Percentiles rank a stretch among this genome's conserved stretches.
Evolutionary conservation across 2,329 filamentous ascomycete species (phyloP).

Genomic region (Emmonsiellopsis sp.): DNA sequence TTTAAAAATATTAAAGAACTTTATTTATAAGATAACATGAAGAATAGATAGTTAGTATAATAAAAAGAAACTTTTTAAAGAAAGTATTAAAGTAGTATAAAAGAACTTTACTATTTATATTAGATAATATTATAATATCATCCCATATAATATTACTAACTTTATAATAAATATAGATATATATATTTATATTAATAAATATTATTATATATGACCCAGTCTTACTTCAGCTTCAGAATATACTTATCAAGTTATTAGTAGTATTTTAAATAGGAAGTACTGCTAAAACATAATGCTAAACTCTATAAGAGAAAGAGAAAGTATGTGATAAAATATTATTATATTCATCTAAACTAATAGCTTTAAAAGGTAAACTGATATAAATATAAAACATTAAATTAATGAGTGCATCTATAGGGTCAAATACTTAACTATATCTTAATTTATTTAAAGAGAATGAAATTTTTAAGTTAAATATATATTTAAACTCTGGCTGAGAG

Average conservation of each 20-base stretch:
- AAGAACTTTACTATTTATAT: not conserved
- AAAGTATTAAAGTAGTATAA: not conserved
- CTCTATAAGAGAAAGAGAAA: not conserved
- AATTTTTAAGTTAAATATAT: not conserved
- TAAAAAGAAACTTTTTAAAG: not conserved
- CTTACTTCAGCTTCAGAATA: not conserved
- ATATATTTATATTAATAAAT: not conserved
- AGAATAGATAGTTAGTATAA: not conserved
- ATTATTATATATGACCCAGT: not conserved
- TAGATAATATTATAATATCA: not conserved
- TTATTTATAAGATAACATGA: not conserved
- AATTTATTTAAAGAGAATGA: not conserved
- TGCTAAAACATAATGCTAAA: not conserved
- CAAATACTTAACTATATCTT: not conserved
- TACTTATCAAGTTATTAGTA: not conserved
- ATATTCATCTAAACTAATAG: not conserved
- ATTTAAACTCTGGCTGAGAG: not conserved
- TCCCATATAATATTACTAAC: not conserved
- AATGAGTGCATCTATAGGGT: not conserved
- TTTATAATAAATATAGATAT: not conserved
- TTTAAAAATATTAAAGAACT: not conserved
- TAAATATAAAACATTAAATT: not conserved
- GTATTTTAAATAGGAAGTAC: not conserved
- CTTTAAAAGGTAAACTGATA: not conserved
- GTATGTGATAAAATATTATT: not conserved